Evolutionary conservation across 2,329 filamentous ascomycete species (phyloP).

Genomic region (Epichloe amarillans): DNA sequence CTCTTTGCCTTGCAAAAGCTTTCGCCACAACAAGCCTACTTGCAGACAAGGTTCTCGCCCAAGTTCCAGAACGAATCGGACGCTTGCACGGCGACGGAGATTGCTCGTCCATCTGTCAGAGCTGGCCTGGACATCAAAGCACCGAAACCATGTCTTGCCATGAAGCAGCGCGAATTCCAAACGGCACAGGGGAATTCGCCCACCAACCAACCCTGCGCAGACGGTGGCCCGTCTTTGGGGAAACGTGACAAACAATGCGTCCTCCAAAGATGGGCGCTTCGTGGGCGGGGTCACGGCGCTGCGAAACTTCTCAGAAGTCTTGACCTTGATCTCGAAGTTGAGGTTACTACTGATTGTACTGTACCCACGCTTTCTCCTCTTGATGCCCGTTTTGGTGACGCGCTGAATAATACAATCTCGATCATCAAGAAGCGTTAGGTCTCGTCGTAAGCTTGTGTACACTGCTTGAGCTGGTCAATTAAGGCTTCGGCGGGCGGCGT

Average conservation of each 20-base stretch:
- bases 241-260: not conserved
- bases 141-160: not conserved
- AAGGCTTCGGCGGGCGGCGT: too few species aligned
- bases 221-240: not conserved
- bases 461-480: too few species aligned
- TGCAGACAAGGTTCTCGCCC: not conserved
- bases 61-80: not conserved
- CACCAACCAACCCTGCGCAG: not conserved
- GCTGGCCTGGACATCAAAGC: not conserved
- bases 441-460: too few species aligned
- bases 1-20: too few species aligned
- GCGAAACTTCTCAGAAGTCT: not conserved
- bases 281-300: not conserved
- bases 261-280: not conserved
- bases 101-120: not conserved
- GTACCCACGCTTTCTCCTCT: too few species aligned
- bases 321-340: not conserved
- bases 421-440: too few species aligned
- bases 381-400: too few species aligned
- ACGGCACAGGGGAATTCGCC: not conserved
- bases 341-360: not conserved
- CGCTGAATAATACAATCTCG: too few species aligned
- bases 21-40: not conserved
- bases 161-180: not conserved
- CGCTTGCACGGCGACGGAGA: not conserved